These are phyloP conservation scores for Teratosphaeria pseudoeucalypti DNA, from an alignment of 2,329 filamentous ascomycete species.

Conservation along the genomic window DNA sequence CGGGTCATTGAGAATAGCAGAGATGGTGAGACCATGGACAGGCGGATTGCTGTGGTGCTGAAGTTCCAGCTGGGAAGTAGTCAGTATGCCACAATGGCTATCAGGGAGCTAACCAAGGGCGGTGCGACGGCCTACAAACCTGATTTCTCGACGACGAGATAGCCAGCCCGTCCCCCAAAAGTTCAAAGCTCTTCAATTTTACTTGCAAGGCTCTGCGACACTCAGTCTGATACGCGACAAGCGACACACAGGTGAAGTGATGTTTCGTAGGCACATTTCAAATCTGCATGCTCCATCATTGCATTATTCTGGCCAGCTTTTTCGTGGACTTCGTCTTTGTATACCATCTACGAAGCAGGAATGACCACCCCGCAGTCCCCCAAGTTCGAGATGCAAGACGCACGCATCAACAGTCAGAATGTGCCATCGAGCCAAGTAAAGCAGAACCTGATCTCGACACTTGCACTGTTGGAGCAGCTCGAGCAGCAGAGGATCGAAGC, in stretches of 20 bases:
- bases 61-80: conserved; percentile 68
- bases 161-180: neutral
- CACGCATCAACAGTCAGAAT: neutral
- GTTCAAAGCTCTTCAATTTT: neutral
- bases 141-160: conserved; percentile 37
- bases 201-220: neutral
- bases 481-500: neutral
- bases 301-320: neutral
- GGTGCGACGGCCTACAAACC: conserved; percentile 55
- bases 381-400: neutral
- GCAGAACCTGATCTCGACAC: neutral
- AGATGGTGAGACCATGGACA: conserved; percentile 7
- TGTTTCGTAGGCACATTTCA: neutral
- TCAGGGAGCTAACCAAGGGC: conserved; percentile 65
- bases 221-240: neutral
- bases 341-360: neutral
- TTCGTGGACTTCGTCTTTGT: no score
- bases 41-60: conserved; percentile 57
- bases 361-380: neutral
- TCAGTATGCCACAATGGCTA: conserved; percentile 75
- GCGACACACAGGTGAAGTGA: neutral
- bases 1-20: conserved; percentile 6
- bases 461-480: neutral
- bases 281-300: neutral
- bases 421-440: neutral